Conservation (phyloP, 306 rosid species). For the Fragaria iinumae region DNA sequence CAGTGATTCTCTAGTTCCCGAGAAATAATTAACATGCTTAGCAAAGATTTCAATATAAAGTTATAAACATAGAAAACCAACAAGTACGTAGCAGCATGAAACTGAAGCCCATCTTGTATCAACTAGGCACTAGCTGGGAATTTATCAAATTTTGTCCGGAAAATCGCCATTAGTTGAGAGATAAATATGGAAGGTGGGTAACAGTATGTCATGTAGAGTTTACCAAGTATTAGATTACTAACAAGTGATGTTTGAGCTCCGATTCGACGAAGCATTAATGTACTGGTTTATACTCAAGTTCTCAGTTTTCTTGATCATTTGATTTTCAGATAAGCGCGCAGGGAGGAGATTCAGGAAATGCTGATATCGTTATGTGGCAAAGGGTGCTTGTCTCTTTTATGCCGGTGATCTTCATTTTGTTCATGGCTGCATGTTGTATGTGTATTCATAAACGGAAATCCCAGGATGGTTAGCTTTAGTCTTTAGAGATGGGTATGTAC, state of each 20-base stretch:
- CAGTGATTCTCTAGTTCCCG: not conserved
- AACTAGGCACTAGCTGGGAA: not conserved
- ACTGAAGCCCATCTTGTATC: not conserved
- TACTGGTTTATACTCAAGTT: too few species aligned
- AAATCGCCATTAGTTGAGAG: not conserved
- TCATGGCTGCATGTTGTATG: not conserved
- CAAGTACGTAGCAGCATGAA: not conserved
- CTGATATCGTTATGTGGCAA: not conserved
- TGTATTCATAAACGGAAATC: not conserved
- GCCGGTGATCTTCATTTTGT: not conserved
- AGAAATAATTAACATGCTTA: not conserved
- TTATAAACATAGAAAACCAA: not conserved
- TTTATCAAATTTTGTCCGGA: not conserved
- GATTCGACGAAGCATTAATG: too few species aligned
- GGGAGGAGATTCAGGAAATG: not conserved
- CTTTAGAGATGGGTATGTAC: too few species aligned
- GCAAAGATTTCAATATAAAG: not conserved
- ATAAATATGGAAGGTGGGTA: conserved; percentile 14
- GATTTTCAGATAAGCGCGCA: conserved; percentile 6
- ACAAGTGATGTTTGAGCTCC: too few species aligned
- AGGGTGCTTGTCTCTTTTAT: not conserved
- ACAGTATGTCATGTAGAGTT: not conserved
- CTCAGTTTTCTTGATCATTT: not conserved
- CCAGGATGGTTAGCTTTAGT: not conserved
- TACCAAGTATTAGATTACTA: not conserved